Evolutionary conservation across 192 early-diverging fungal genomes (phyloP).

Genomic region (Spizellomyces sp.): DNA sequence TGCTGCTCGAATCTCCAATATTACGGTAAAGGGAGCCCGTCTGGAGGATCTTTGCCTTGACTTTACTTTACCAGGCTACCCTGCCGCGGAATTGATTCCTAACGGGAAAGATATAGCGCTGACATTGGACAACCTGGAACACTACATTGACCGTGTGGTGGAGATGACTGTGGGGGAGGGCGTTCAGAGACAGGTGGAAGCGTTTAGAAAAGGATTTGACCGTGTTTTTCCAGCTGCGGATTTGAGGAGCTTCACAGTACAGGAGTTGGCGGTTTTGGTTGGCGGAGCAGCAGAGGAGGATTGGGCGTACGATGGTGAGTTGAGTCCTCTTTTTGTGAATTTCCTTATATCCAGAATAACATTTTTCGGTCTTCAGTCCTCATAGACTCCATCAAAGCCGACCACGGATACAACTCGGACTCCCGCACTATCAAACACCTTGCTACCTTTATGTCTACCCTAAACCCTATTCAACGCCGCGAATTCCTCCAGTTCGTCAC

Average conservation of each 20-base stretch:
- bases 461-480: slow-evolving; percentile 65
- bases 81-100: slow-evolving; percentile 65
- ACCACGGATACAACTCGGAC: slow-evolving; percentile 80
- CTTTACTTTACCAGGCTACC: slow-evolving; percentile 85
- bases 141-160: slow-evolving; percentile 71
- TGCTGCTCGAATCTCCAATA: slow-evolving; percentile 41
- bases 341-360: not conserved
- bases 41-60: slow-evolving; percentile 71
- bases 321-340: not conserved
- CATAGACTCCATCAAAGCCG: slow-evolving; percentile 70
- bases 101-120: slow-evolving; percentile 67
- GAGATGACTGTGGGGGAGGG: slow-evolving; percentile 68
- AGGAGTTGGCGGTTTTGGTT: slow-evolving; percentile 74
- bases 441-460: slow-evolving; percentile 66
- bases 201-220: slow-evolving; percentile 82
- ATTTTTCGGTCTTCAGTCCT: slow-evolving; percentile 46
- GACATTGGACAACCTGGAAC: slow-evolving; percentile 79
- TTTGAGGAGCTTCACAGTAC: slow-evolving; percentile 67
- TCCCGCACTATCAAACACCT: slow-evolving; percentile 70
- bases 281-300: slow-evolving; percentile 70
- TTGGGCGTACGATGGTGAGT: slow-evolving; percentile 71
- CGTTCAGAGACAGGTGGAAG: slow-evolving; percentile 68
- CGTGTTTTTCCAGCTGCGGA: slow-evolving; percentile 73
- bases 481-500: slow-evolving; percentile 86
- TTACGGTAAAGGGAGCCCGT: slow-evolving; percentile 55